Evolutionary conservation across 75 land plant genomes (phyloP).

Genomic region (Sequoiadendron giganteum): DNA sequence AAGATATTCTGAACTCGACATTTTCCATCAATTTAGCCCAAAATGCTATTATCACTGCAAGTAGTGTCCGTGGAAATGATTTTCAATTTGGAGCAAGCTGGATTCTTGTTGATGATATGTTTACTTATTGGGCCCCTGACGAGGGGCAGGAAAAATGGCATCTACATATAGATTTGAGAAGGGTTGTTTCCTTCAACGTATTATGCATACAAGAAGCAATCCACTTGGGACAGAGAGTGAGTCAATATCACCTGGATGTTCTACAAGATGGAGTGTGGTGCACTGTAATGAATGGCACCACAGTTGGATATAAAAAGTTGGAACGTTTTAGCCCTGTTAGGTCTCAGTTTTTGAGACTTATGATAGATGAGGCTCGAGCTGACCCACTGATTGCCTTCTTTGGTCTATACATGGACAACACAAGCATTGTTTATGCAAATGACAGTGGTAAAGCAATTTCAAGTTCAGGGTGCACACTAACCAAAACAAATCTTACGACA

Average conservation of each 20-base stretch:
- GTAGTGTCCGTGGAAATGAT: conserved; percentile 58
- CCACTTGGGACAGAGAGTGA: conserved; percentile 81
- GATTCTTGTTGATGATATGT: conserved; percentile 55
- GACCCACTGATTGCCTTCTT: conserved; percentile 66
- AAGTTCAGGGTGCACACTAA: background rate
- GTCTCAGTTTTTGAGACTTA: conserved; percentile 37
- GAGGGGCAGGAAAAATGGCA: conserved; percentile 39
- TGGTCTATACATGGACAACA: conserved; percentile 62
- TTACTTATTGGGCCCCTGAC: conserved; percentile 80
- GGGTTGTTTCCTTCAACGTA: conserved; percentile 59
- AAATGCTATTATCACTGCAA: conserved; percentile 45
- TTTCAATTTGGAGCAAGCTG: conserved; percentile 39
- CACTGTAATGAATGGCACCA: conserved; percentile 56
- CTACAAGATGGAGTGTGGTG: conserved; percentile 40
- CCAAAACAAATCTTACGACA: background rate
- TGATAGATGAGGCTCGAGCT: conserved; percentile 61
- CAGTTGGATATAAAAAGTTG: conserved; percentile 81
- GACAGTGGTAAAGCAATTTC: background rate
- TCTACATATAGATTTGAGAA: conserved; percentile 41
- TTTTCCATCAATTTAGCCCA: conserved; percentile 68
- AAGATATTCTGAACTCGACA: conserved; percentile 38
- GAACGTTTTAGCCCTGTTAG: conserved; percentile 33
- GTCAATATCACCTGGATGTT: conserved; percentile 54
- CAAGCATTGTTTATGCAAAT: conserved; percentile 15
- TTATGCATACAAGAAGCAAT: conserved; percentile 77